These are phyloP conservation scores for Solanum etuberosum DNA, from an alignment of 257 asterid genomes.

Conservation along the genomic window DNA sequence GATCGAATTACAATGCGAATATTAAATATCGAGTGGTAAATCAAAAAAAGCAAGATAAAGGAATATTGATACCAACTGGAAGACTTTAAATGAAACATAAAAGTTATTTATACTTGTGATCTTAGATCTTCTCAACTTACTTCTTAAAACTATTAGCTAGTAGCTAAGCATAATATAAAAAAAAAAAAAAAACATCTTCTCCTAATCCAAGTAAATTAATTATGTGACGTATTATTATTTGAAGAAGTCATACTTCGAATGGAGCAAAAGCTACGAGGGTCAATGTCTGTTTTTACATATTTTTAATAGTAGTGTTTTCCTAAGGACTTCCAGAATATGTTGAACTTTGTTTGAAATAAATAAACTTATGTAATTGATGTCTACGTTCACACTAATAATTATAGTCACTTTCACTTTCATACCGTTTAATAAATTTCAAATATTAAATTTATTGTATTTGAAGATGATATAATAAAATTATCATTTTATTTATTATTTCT, in stretches of 20 bases:
- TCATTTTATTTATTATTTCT: no score
- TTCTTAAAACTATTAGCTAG: neutral
- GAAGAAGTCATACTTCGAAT: neutral
- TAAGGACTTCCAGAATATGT: neutral
- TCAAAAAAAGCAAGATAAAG: neutral
- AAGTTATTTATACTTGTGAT: neutral
- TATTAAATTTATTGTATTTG: no score
- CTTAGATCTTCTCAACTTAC: neutral
- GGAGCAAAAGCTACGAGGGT: neutral
- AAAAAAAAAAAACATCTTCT: neutral
- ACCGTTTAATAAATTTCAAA: no score
- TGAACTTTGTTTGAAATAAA: neutral
- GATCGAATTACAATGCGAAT: rapidly evolving
- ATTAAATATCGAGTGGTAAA: neutral
- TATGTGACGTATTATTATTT: neutral
- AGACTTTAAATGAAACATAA: neutral
- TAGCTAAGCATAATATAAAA: neutral
- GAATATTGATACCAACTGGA: neutral
- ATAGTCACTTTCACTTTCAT: neutral
- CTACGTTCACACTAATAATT: neutral
- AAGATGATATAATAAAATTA: no score
- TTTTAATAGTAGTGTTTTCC: neutral
- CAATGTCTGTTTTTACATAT: neutral
- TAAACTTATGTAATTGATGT: neutral
- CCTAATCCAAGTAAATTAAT: neutral